A percentile compares a stretch with the other conserved stretches of the same genome.
Conservation (phyloP, 2,329 filamentous ascomycete species). For the Nigrograna mackinnonii region DNA sequence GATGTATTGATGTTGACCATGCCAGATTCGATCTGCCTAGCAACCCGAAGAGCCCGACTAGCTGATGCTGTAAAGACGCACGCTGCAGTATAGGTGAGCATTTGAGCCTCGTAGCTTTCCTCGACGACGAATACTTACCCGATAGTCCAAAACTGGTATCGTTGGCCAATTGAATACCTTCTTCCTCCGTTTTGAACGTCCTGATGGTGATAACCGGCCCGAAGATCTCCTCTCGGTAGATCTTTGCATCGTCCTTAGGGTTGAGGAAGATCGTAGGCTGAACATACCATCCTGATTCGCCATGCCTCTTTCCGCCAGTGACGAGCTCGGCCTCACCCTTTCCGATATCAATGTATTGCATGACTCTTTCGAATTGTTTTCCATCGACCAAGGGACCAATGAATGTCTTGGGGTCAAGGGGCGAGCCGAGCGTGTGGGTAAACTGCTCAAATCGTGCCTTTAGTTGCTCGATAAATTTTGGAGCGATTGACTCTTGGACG, state of each 20-base stretch:
- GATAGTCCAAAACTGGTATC: slow-evolving; percentile 33
- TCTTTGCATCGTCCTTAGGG: slow-evolving; percentile 23
- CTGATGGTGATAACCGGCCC: slow-evolving; percentile 31
- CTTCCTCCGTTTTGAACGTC: slow-evolving; percentile 38
- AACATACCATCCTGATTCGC: slow-evolving; percentile 28
- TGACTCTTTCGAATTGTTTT: slow-evolving; percentile 30
- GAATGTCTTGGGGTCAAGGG: slow-evolving; percentile 21
- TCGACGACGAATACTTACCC: slow-evolving; percentile 8
- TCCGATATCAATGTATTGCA: slow-evolving; percentile 23
- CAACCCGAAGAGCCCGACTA: slow-evolving; percentile 30
- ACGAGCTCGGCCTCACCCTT: slow-evolving; percentile 29
- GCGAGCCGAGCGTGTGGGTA: slow-evolving; percentile 13
- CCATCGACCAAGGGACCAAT: slow-evolving; percentile 30
- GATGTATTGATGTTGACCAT: slow-evolving; percentile 35
- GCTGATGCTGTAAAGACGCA: slow-evolving; percentile 28
- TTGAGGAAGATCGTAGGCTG: slow-evolving; percentile 38
- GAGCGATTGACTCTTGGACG: slow-evolving; percentile 32
- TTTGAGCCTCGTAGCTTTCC: background rate
- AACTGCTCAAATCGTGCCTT: slow-evolving; percentile 28
- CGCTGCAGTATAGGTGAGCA: slow-evolving; percentile 6
- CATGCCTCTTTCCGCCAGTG: slow-evolving; percentile 27
- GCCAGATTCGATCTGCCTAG: slow-evolving; percentile 32
- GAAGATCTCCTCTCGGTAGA: slow-evolving; percentile 38
- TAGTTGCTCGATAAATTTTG: slow-evolving; percentile 28
- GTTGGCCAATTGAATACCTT: slow-evolving; percentile 33